Evolutionary conservation across 2,329 filamentous ascomycete genomes (phyloP).

Genomic region (Colletotrichum noveboracense): DNA sequence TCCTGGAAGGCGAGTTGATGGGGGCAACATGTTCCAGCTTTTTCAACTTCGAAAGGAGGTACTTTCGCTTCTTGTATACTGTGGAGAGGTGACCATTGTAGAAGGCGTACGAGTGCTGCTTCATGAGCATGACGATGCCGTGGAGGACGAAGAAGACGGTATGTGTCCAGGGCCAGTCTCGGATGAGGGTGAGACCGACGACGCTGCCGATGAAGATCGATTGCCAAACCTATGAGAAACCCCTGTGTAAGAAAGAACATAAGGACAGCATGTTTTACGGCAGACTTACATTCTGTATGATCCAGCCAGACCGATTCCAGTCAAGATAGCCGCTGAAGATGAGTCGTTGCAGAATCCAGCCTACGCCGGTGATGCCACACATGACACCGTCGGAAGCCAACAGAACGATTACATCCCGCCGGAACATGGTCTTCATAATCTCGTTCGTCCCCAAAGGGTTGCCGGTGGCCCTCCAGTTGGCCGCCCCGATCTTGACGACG

Average conservation of each 20-base stretch:
- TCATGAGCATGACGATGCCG: slow-evolving; percentile 80
- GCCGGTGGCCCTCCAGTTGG: slow-evolving; percentile 73
- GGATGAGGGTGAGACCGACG: slow-evolving; percentile 69
- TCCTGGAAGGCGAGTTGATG: slow-evolving; percentile 45
- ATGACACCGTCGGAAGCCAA: slow-evolving; percentile 72
- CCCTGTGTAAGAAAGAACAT: background rate
- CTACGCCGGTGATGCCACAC: slow-evolving; percentile 69
- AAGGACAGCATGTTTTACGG: background rate
- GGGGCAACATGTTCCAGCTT: slow-evolving; percentile 61
- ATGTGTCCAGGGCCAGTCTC: slow-evolving; percentile 85
- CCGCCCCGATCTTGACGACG: slow-evolving; percentile 68
- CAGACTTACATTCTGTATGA: slow-evolving; percentile 68
- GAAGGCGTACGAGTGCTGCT: slow-evolving; percentile 81
- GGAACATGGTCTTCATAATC: slow-evolving; percentile 72
- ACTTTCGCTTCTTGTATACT: slow-evolving; percentile 55
- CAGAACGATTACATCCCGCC: slow-evolving; percentile 56
- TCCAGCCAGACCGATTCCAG: slow-evolving; percentile 75
- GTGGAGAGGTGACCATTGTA: slow-evolving; percentile 78
- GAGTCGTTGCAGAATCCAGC: slow-evolving; percentile 67
- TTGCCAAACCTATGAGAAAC: slow-evolving; percentile 65
- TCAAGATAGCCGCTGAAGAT: slow-evolving; percentile 64
- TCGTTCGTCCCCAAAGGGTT: slow-evolving; percentile 74
- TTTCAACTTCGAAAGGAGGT: slow-evolving; percentile 55
- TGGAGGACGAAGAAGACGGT: slow-evolving; percentile 80
- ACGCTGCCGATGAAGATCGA: slow-evolving; percentile 64